Evolutionary conservation across 2,329 filamentous ascomycete genomes (phyloP).

Genomic region (Ceratocystis alfenasii): DNA sequence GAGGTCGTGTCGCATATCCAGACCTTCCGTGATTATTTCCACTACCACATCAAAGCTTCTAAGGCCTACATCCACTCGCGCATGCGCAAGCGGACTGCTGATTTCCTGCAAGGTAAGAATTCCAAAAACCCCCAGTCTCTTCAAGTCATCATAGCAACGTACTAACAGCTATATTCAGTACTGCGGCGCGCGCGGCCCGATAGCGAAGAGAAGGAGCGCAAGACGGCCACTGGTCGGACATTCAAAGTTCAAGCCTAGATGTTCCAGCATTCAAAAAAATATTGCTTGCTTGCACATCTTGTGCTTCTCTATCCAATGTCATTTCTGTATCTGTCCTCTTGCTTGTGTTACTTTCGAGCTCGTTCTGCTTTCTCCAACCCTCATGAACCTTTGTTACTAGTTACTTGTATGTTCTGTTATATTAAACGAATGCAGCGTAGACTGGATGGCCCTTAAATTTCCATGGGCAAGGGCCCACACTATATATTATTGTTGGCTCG

Average conservation of each 20-base stretch:
- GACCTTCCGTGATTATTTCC: conserved; percentile 99
- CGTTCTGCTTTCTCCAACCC: conserved; percentile 1
- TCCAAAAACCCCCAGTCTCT: neutral
- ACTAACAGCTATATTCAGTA: conserved; percentile 44
- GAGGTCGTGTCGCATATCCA: conserved; percentile 99
- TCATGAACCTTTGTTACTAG: conserved; percentile 4
- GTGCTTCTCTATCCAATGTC: conserved; percentile 4
- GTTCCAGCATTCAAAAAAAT: conserved; percentile 24
- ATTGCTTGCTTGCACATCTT: conserved; percentile 18
- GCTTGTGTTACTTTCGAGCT: conserved; percentile 1
- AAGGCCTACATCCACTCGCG: conserved; percentile 98
- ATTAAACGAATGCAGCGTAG: neutral
- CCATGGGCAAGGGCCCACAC: too few relatives aligned
- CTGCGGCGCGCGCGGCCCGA: conserved; percentile 89
- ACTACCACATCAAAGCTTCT: conserved; percentile 99
- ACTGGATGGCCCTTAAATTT: neutral
- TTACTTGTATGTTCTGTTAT: conserved; percentile 1
- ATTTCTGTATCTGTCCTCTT: conserved; percentile 14
- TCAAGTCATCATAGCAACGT: neutral
- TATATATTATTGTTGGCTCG: neutral
- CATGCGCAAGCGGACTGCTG: conserved; percentile 93
- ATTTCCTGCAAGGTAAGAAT: conserved; percentile 82
- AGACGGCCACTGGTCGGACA: conserved; percentile 91
- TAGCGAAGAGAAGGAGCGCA: conserved; percentile 91
- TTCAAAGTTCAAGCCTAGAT: conserved; percentile 49